phyloP scores from a whole-genome alignment of 2,329 filamentous ascomycete genomes.

The Cordyceps cateniannulata region DNA sequence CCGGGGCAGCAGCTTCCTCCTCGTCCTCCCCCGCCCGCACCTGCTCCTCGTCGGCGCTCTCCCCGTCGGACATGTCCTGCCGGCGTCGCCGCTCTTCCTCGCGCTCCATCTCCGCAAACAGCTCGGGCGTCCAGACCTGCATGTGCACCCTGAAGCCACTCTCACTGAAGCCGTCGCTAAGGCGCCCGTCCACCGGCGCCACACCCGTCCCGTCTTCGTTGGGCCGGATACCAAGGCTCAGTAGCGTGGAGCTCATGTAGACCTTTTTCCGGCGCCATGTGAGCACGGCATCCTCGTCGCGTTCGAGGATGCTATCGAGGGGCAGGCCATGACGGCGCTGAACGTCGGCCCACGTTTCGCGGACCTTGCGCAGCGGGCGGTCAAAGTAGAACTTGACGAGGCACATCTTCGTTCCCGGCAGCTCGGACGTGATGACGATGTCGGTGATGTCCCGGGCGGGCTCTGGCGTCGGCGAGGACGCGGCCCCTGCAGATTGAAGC shows the following conservation, averaged over 20 bases:
- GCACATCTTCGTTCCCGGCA: slow-evolving; percentile 50
- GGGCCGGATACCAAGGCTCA: slow-evolving; percentile 55
- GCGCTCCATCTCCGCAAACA: slow-evolving; percentile 44
- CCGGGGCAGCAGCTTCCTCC: slow-evolving; percentile 24
- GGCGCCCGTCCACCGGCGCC: slow-evolving; percentile 24
- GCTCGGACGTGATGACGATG: slow-evolving; percentile 51
- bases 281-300: slow-evolving; percentile 57
- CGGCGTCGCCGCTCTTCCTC: slow-evolving; percentile 40
- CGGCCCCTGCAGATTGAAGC: background rate
- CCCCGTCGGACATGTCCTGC: slow-evolving; percentile 30
- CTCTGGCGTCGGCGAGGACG: slow-evolving; percentile 6
- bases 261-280: slow-evolving; percentile 71
- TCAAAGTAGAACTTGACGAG: slow-evolving; percentile 60
- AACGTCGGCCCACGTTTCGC: slow-evolving; percentile 60
- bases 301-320: slow-evolving; percentile 25
- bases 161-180: slow-evolving; percentile 38
- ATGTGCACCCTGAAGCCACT: slow-evolving; percentile 60
- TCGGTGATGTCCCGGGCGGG: slow-evolving; percentile 16
- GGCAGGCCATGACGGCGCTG: slow-evolving; percentile 40
- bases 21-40: slow-evolving; percentile 24
- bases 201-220: slow-evolving; percentile 33
- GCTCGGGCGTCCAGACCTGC: slow-evolving; percentile 67
- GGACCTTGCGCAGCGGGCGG: slow-evolving; percentile 61
- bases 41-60: slow-evolving; percentile 26
- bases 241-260: slow-evolving; percentile 69